Evolutionary conservation across 306 rosid genomes (phyloP), one percentile per base, ranked within the genome.

Genomic region (Dryas alaskensis): DNA sequence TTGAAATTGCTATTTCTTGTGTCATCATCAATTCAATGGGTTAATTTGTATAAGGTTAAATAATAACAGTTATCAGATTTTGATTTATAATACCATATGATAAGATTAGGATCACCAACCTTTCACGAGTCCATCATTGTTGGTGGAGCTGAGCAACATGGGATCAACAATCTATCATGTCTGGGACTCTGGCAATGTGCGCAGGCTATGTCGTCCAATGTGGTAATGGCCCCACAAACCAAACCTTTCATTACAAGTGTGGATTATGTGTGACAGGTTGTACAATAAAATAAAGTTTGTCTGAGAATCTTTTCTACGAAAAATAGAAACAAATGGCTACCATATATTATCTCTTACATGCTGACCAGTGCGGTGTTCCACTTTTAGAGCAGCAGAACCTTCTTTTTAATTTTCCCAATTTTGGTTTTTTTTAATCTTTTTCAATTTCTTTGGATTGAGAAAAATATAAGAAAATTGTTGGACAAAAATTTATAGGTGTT

Each of bases 201-300:
- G 72, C 61, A 57, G 13, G 61, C 12, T 19, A 10, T 22, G 64
- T 52, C 14, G 43, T 40, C 25, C 40, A 60, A 60, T 31, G 8
- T 73, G 73, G 52, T 64, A 69, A 37, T 3, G 85, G 84, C 61
- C 77, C 79, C 74, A 58, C 78, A 27, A 60, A 25, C 16, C 40
- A 52, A 65, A 1, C n/a, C 19, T 40, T 49, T 60, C 37, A 75
- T 83, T 22, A 71, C 16, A 76, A 54, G 62, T 50, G 77, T 53
- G 80, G 71, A 86, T 73, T 69, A 67, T 10, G 75, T 68, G 87
- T 83, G 85, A 81, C 84, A 82, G 90, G 87, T 70, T 85, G 86
- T 82, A 82, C 80, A 50, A 70, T 74, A 77, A 75, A 70, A 67
- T 22, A 73, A 73, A 72, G 66, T 45, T 68, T 83, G 91, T 85